Evolutionary conservation across 257 asterid species (phyloP), one percentile per base, ranked within the genome.

Genomic region (Capsicum rhomboideum): DNA sequence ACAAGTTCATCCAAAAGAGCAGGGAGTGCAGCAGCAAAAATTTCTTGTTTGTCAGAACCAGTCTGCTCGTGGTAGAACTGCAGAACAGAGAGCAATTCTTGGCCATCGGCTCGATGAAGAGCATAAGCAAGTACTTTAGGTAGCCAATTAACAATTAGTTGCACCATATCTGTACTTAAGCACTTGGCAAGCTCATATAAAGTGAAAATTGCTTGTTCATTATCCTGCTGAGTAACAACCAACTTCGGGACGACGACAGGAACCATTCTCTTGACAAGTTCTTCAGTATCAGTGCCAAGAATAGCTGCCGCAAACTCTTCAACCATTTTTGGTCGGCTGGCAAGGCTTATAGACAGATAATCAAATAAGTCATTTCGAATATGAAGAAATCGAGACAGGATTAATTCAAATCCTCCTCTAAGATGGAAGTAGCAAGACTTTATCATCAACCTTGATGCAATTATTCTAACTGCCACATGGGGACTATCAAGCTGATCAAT

Each of bases 171-270:
- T 4, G 90, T 89, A 78, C 90, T 90, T 91, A 92, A 88, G 83
- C 89, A 88, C 89, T 90, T 92, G 84, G 98, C 98, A 86, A 94
- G 86, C 91, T 89, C 97, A 83, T 87, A 21, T 80, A 96, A 91
- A 78, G 90, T 92, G 84, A 86, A 84, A 56, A 88, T 89, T 64
- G 94, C 92, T 89, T 93, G 94, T 85, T 90, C 91, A 86, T 87
- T 87, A 64, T 89, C 90, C 78, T 90, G 91, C 86, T 90, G 91
- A 88, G 87, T 82, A 71, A 91, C 94, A 82, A 96, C 94, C 55
- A 94, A 93, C 89, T 97, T 94, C 54, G 99, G 99, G 88, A 96
- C 97, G 91, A 93, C 91, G 85, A 93, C 90, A 80, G 99, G 99
- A 80, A 93, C 89, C 98, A 96, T 92, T 87, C 91, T 91, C 89